Evolutionary conservation across 352 stramenopile genomes (phyloP).

Genomic region (Pythium biforme): DNA sequence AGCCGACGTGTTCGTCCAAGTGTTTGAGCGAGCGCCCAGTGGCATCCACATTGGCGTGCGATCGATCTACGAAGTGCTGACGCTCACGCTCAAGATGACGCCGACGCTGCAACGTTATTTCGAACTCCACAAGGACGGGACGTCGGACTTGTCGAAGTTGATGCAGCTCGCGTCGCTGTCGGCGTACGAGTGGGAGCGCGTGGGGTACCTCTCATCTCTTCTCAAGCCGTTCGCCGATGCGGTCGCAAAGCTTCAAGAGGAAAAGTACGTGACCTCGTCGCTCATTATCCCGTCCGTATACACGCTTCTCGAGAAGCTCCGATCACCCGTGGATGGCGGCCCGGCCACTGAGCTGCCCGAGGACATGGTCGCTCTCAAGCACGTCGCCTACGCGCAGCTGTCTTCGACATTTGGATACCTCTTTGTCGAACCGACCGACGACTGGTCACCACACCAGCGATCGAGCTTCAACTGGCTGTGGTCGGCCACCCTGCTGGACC

Average conservation of each 20-base stretch:
- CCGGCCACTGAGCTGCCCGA: constrained; percentile 39
- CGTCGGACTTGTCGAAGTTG: constrained; percentile 67
- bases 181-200: constrained; percentile 65
- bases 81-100: constrained; percentile 52
- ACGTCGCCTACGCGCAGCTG: constrained; percentile 54
- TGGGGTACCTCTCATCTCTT: constrained; percentile 55
- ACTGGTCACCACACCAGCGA: constrained; percentile 43
- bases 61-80: constrained; percentile 51
- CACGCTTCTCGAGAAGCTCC: constrained; percentile 67
- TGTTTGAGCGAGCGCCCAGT: constrained; percentile 45
- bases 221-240: constrained; percentile 70
- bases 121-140: constrained; percentile 49
- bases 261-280: constrained; percentile 61
- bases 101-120: constrained; percentile 61
- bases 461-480: constrained; percentile 67
- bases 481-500: constrained; percentile 69
- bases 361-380: constrained; percentile 62
- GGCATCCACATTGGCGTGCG: constrained; percentile 41
- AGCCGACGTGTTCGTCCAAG: constrained; percentile 34
- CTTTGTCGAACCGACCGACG: constrained; percentile 41
- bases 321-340: constrained; percentile 3
- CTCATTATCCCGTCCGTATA: constrained; percentile 69
- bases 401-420: constrained; percentile 57
- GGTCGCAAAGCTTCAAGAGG: constrained; percentile 51
- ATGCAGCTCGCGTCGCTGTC: constrained; percentile 67